Evolutionary conservation across 1,284 basidiomycete genomes (phyloP), one percentile per base, ranked within the genome.

Genomic region (Mycena sp.): DNA sequence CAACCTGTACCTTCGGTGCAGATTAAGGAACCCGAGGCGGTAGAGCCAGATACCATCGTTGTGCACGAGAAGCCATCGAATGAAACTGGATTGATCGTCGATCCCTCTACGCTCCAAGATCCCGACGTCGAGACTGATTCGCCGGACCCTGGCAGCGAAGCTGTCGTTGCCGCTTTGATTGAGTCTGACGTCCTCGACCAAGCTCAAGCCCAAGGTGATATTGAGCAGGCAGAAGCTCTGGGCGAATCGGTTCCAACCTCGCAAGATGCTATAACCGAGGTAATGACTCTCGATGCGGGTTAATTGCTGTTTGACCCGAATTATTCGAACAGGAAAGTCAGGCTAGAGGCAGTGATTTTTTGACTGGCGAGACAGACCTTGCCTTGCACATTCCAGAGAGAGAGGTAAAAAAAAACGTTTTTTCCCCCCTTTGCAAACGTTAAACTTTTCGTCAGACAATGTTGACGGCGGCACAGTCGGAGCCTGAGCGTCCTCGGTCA

Each of bases 111-210:
- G 2, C 67, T 74, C 7, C 70, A 66, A 14, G 73, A 74, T 61
- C 69, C 73, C 4, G 73, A 74, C 56, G 48, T 72, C 44, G 67
- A 74, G 34, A 56, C 64, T n/a, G 64, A 55, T 54, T 65, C 68
- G 6, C 55, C 54, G 7, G 73, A 74, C 60, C 57, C 65, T 59
- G 57, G 46, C n/a, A 73, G 72, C 60, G 72, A 73, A 20, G 70
- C 70, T 41, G 68, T 74, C 41, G 71, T 74, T 25, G 73, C 70
- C 11, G 73, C 73, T 30, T 48, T 74, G 54, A 71, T 74, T 11
- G 73, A 74, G 52, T 68, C 73, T 30, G 71, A 66, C 14, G 69
- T 74, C 20, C 46, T 72, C 20, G 52, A 41, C 20, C 62, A 72
- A 34, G 50, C 16, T 44, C 69, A 46, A 59, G 50, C 16, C 55